Evolutionary conservation across 768 basidiomycete species (phyloP), one percentile per base, ranked within the genome.

Genomic region (Leccinum truebloodii): DNA sequence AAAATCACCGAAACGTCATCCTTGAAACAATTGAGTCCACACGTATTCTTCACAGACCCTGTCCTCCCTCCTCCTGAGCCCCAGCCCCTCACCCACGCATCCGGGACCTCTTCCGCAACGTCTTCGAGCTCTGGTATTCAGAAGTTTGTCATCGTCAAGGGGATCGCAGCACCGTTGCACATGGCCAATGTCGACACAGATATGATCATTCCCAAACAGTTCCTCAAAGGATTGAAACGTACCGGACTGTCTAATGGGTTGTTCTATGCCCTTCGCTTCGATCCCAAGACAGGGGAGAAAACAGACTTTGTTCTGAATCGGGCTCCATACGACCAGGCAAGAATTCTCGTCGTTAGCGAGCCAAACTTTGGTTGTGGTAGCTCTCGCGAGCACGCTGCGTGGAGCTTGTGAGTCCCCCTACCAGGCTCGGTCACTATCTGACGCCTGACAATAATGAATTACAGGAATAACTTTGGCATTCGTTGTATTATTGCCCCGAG

Each of bases 181-280:
- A 88, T 89, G 50, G 85, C 88, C 62, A 93, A 94, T 66, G 87
- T 95, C 63, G 94, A 96, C 75, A 96, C 94, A 51, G 94, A 96
- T 69, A 90, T 89, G 85, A 93, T 96, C 73, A 94, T 95, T 70
- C 94, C 94, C 3, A 94, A 95, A 68, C 93, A 94, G 68, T 95
- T 95, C 79, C 77, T 95, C 74, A 95, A 95, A 76, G 95, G 94
- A 0, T 76, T 96, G 67, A 92, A 94, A 74, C 84, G 94, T 57
- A 94, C 94, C 48, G 94, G 94, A 49, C 81, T 96, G 52, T 90
- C 91, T 9, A 77, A 88, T 57, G 92, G 90, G n/a, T 77, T 94
- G 54, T 96, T 96, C 81, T 89, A 82, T 71, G 83, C 89, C n/a
- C 78, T 91, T 41, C 85, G 94, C 53, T 88, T 87, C 69, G 85